Evolutionary conservation across 2,329 filamentous ascomycete genomes (phyloP).

Genomic region (Magnaporthiopsis incrustans): DNA sequence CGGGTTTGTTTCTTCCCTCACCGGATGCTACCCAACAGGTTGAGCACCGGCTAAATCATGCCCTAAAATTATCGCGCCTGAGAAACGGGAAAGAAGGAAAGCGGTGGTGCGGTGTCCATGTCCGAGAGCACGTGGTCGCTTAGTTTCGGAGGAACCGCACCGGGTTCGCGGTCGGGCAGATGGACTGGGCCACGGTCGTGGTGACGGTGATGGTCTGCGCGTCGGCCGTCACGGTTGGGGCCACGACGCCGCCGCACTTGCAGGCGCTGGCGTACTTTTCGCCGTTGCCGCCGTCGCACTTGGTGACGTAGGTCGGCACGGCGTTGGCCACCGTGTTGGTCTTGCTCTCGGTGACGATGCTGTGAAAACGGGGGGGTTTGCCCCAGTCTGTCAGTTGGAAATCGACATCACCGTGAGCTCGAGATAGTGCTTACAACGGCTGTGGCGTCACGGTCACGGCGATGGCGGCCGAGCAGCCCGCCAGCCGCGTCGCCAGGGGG

Average conservation of each 20-base stretch:
- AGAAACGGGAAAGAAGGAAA: too few relatives aligned
- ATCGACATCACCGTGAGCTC: neutral
- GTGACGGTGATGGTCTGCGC: neutral
- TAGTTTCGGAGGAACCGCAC: neutral
- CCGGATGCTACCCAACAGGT: neutral
- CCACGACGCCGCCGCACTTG: neutral
- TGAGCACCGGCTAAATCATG: too few relatives aligned
- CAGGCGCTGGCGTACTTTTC: neutral
- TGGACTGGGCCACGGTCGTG: neutral
- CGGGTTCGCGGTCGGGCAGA: neutral
- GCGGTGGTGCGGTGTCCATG: too few relatives aligned
- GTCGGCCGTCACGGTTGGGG: neutral
- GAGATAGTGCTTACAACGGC: neutral
- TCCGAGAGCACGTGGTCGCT: too few relatives aligned
- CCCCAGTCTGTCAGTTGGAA: neutral
- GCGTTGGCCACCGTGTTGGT: neutral
- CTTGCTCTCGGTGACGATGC: neutral
- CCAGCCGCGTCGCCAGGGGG: neutral
- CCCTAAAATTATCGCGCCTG: too few relatives aligned
- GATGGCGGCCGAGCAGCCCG: slow-evolving; percentile 2
- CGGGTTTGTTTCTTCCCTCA: neutral
- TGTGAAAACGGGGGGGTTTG: neutral
- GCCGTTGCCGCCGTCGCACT: neutral
- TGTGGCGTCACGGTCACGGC: neutral
- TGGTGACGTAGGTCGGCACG: neutral